Conservation (phyloP, 306 rosid genomes). For the Prunus persica region DNA sequence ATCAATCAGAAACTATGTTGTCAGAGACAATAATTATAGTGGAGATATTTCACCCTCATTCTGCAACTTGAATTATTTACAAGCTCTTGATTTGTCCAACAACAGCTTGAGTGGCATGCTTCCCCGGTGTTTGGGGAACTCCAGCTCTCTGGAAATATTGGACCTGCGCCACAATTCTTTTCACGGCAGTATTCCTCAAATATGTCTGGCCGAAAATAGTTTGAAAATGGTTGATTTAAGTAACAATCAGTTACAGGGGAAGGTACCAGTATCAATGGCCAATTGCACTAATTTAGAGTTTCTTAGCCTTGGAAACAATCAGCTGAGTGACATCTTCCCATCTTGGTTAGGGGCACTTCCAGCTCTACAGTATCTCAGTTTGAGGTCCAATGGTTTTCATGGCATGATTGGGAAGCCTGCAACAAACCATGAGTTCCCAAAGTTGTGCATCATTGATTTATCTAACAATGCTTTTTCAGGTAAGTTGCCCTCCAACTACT, state of each 20-base stretch:
- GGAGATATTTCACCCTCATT: not conserved
- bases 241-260: too few species aligned
- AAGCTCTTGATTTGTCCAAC: too few species aligned
- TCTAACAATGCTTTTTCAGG: slow-evolving; percentile 17
- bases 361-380: not conserved
- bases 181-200: too few species aligned
- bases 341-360: slow-evolving; percentile 42
- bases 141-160: too few species aligned
- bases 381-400: slow-evolving; percentile 12
- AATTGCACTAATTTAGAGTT: too few species aligned
- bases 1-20: not conserved
- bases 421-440: not conserved
- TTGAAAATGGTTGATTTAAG: too few species aligned
- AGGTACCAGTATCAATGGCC: too few species aligned
- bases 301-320: not conserved
- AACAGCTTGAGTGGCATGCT: too few species aligned
- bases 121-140: too few species aligned
- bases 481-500: slow-evolving; percentile 3
- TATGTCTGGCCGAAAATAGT: too few species aligned
- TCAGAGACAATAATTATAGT: not conserved
- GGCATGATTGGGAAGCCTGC: slow-evolving; percentile 16
- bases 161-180: too few species aligned
- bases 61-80: not conserved
- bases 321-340: slow-evolving; percentile 34
- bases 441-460: slow-evolving; percentile 19